Conservation (phyloP, 106 monocot species). For the Allium fistulosum region DNA sequence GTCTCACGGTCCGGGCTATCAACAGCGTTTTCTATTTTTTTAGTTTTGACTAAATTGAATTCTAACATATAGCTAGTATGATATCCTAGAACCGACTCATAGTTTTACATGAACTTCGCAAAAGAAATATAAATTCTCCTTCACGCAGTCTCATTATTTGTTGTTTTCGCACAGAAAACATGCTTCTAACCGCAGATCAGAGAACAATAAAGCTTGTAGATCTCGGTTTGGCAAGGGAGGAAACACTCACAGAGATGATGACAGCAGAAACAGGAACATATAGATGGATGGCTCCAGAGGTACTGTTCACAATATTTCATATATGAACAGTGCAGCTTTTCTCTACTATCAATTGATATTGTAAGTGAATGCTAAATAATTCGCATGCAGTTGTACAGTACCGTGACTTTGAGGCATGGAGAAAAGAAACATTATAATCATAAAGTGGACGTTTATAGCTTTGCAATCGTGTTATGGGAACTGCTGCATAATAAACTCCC, state of each 20-base stretch:
- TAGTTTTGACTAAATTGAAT: too few species aligned
- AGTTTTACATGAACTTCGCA: too few species aligned
- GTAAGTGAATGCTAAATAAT: conserved; percentile 3
- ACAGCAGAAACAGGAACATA: conserved; percentile 99
- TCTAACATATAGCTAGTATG: too few species aligned
- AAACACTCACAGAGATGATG: conserved; percentile 99
- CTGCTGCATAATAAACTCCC: conserved; percentile 87
- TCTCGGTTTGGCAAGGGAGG: conserved; percentile 95
- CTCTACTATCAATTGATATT: not conserved
- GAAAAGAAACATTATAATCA: conserved; percentile 99
- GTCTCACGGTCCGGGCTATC: too few species aligned
- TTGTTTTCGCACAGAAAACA: conserved; percentile 44
- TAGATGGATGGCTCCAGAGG: conserved; percentile 99
- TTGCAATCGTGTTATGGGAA: conserved; percentile 97
- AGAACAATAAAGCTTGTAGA: conserved; percentile 96
- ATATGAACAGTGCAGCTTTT: not conserved
- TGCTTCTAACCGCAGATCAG: conserved; percentile 83
- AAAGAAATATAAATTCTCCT: too few species aligned
- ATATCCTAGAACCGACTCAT: too few species aligned
- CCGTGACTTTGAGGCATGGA: conserved; percentile 95
- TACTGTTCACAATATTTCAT: conserved; percentile 4
- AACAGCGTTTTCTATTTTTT: too few species aligned
- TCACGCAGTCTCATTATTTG: not conserved
- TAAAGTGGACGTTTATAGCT: conserved; percentile 98
- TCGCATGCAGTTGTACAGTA: conserved; percentile 74